A percentile compares a stretch with the other conserved stretches of the same genome.
Evolutionary conservation across 805 yeast genomes (phyloP).

Genomic region (Kodamaea laetipori): DNA sequence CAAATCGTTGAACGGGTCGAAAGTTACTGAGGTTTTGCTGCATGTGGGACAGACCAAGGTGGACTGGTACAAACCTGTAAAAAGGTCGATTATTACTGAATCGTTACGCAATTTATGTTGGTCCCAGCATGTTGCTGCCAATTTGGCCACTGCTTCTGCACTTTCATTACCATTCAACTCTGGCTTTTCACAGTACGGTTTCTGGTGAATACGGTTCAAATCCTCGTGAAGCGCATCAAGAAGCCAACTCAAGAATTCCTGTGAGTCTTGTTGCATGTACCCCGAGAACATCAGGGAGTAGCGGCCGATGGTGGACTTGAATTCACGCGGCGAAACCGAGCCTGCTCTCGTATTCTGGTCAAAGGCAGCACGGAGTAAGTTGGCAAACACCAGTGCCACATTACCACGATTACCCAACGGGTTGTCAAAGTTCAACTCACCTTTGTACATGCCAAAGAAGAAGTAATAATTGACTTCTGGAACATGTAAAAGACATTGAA

Average conservation of each 20-base stretch:
- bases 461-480: constrained; percentile 84
- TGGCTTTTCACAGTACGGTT: constrained; percentile 89
- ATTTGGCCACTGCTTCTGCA: constrained; percentile 57
- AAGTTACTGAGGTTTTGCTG: constrained; percentile 75
- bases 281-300: constrained; percentile 79
- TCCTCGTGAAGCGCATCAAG: constrained; percentile 92
- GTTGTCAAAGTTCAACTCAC: constrained; percentile 72
- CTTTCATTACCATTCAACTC: constrained; percentile 48
- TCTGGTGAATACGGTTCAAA: constrained; percentile 74
- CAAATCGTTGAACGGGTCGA: constrained; percentile 90
- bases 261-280: constrained; percentile 89
- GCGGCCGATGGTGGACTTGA: constrained; percentile 76
- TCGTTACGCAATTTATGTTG: constrained; percentile 80
- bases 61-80: constrained; percentile 89
- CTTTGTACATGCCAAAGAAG: constrained; percentile 55
- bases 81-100: constrained; percentile 80
- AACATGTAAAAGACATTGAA: constrained; percentile 84
- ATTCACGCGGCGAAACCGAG: constrained; percentile 63
- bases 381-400: constrained; percentile 75
- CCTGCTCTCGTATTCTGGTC: constrained; percentile 26
- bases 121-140: constrained; percentile 80
- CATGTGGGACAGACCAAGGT: constrained; percentile 89
- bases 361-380: constrained; percentile 63
- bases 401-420: constrained; percentile 87
- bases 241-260: constrained; percentile 85